Conservation (phyloP, 371 early-diverging fungal species). For the Zychaea mexicana region DNA sequence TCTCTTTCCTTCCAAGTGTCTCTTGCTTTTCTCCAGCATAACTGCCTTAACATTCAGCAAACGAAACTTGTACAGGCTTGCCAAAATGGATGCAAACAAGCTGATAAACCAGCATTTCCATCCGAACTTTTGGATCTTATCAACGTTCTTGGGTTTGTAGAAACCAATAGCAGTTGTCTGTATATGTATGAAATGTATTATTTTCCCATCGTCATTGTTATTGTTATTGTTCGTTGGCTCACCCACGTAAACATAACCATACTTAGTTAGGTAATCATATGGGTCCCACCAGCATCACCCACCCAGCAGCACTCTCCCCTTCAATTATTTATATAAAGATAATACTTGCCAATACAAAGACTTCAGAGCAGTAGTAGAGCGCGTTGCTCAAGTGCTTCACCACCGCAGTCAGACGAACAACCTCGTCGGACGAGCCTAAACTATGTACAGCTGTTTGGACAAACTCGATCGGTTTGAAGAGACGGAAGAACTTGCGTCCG, state of each 20-base stretch:
- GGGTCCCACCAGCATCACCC: too few species aligned
- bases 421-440: conserved; percentile 41
- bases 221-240: too few species aligned
- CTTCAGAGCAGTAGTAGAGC: conserved; percentile 58
- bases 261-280: too few species aligned
- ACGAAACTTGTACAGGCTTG: conserved; percentile 63
- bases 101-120: conserved; percentile 67
- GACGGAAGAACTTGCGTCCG: conserved; percentile 61
- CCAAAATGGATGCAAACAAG: conserved; percentile 55
- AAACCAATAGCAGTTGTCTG: conserved; percentile 54
- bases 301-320: too few species aligned
- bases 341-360: conserved; percentile 55
- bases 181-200: too few species aligned
- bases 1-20: conserved; percentile 11
- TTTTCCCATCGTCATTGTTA: background rate
- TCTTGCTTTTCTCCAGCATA: background rate
- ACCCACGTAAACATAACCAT: too few species aligned
- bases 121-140: conserved; percentile 51
- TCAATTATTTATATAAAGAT: too few species aligned
- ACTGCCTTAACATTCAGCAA: conserved; percentile 29
- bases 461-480: conserved; percentile 63
- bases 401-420: conserved; percentile 42
- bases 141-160: conserved; percentile 54
- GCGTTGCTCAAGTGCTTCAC: conserved; percentile 56
- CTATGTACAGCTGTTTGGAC: conserved; percentile 56